Evolutionary conservation across 75 land plant species (phyloP).

Genomic region (Ceratopteris richardii): DNA sequence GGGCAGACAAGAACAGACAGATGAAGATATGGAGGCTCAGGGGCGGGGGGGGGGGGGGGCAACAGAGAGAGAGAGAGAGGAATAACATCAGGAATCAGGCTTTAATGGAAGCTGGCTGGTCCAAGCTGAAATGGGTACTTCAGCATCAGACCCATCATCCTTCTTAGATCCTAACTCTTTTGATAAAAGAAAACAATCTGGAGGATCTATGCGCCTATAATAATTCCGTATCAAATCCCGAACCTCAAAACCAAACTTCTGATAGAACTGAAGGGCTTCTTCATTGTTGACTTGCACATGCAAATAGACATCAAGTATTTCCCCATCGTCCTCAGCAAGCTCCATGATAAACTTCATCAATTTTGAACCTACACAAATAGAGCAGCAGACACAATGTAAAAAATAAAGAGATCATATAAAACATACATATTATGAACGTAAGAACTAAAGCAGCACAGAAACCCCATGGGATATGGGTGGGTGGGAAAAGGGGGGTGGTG

Average conservation of each 20-base stretch:
- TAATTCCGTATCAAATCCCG: slow-evolving; percentile 11
- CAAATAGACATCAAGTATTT: slow-evolving; percentile 13
- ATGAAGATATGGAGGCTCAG: too few species aligned
- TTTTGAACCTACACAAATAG: slow-evolving; percentile 18
- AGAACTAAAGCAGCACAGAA: too few species aligned
- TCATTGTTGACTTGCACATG: slow-evolving; percentile 20
- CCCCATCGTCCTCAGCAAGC: slow-evolving; percentile 7
- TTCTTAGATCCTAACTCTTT: slow-evolving; percentile 8
- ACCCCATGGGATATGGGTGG: background rate
- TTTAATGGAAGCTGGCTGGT: too few species aligned
- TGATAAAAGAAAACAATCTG: slow-evolving; percentile 12
- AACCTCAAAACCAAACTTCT: slow-evolving; percentile 13
- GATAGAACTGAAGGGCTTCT: slow-evolving; percentile 12
- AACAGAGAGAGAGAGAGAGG: too few species aligned
- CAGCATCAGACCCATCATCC: too few species aligned
- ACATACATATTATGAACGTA: too few species aligned
- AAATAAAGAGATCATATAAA: too few species aligned
- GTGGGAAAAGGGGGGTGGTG: background rate
- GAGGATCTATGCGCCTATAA: slow-evolving; percentile 13
- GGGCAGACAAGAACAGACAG: too few species aligned
- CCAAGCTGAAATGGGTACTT: too few species aligned
- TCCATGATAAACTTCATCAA: slow-evolving; percentile 10
- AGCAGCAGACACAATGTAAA: too few species aligned
- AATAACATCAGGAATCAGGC: too few species aligned
- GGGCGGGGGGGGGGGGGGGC: too few species aligned